phyloP scores from a whole-genome alignment of 129 eudicot species.

The Cynara cardunculus region DNA sequence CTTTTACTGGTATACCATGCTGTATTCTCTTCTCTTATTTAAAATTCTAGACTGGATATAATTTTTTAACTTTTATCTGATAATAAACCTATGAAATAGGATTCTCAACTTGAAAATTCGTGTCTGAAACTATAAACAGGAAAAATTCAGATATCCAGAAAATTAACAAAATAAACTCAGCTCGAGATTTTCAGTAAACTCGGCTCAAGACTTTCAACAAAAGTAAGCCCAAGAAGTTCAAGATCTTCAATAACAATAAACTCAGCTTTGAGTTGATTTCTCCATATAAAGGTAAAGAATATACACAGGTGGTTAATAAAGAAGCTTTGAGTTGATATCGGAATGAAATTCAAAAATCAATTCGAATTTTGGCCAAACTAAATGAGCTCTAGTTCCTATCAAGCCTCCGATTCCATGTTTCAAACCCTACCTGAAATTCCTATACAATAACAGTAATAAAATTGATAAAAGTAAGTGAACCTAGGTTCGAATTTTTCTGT shows the following conservation, averaged over 20 bases:
- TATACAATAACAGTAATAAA: neutral
- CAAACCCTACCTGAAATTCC: neutral
- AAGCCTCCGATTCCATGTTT: neutral
- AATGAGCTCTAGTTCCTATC: neutral
- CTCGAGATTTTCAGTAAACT: neutral
- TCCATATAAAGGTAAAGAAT: neutral
- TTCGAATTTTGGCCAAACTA: neutral
- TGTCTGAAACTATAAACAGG: neutral
- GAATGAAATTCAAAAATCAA: neutral
- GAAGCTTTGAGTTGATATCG: neutral
- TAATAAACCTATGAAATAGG: neutral
- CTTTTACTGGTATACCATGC: neutral
- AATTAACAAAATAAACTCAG: neutral
- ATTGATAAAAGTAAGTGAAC: neutral
- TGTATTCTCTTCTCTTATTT: neutral
- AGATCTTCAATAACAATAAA: neutral
- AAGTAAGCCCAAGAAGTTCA: neutral
- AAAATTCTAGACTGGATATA: neutral
- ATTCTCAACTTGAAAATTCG: neutral
- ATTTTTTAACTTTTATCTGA: neutral
- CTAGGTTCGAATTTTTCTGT: neutral
- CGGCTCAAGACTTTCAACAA: neutral
- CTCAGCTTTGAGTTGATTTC: neutral
- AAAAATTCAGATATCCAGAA: neutral
- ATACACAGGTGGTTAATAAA: neutral